These are phyloP conservation scores for Starmerella asiatica DNA, from an alignment of 805 yeast genomes.

Conservation along the genomic window DNA sequence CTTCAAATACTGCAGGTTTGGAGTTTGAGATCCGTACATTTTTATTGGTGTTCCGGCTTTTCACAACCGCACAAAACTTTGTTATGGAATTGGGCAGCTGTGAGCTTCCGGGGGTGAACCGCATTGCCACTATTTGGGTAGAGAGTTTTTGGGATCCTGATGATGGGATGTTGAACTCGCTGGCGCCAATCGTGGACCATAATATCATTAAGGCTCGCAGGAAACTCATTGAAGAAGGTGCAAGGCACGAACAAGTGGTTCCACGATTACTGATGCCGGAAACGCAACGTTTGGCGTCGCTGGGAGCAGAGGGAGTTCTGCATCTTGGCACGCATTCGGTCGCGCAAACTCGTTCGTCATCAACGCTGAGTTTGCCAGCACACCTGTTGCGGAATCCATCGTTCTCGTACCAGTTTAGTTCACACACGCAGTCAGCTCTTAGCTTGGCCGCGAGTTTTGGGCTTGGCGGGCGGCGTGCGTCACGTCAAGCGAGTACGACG, in stretches of 20 bases:
- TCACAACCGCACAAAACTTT: constrained; percentile 51
- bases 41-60: constrained; percentile 62
- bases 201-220: constrained; percentile 3
- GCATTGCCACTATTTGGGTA: constrained; percentile 43
- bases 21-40: constrained; percentile 55
- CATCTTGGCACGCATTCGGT: too few species aligned
- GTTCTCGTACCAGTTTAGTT: background rate
- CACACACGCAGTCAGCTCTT: constrained; percentile 6
- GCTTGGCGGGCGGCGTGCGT: constrained; percentile 10
- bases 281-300: background rate
- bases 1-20: background rate
- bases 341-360: background rate
- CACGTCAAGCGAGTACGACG: constrained; percentile 6
- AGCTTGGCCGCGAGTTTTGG: constrained; percentile 12
- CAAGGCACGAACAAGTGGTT: constrained; percentile 1
- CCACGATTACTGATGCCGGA: background rate
- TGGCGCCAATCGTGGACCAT: constrained; percentile 5
- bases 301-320: too few species aligned
- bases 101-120: constrained; percentile 22
- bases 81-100: constrained; percentile 54
- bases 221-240: background rate
- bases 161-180: constrained; percentile 34
- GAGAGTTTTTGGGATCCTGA: constrained; percentile 84
- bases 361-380: too few species aligned
- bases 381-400: constrained; percentile 2